Evolutionary conservation across 2,329 filamentous ascomycete genomes (phyloP).

Genomic region (Stagonosporopsis cucurbitacearum): DNA sequence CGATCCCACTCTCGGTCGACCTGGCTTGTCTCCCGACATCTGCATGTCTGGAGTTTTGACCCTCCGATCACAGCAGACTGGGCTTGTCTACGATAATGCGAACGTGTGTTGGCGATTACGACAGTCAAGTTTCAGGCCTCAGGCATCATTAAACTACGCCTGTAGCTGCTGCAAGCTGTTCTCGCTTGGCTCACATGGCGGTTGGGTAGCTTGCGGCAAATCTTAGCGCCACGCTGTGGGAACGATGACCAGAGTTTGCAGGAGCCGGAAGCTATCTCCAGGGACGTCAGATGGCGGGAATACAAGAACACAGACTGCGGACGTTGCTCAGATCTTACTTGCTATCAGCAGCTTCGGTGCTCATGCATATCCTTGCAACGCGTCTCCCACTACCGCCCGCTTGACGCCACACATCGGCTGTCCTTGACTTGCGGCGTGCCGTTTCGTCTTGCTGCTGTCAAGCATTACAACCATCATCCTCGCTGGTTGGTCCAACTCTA

Average conservation of each 20-base stretch:
- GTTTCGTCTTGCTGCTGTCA: constrained; percentile 37
- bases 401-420: constrained; percentile 48
- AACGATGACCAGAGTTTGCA: constrained; percentile 42
- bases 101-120: constrained; percentile 6
- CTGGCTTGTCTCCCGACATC: neutral
- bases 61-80: neutral
- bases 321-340: constrained; percentile 34
- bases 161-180: constrained; percentile 32
- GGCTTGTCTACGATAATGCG: neutral
- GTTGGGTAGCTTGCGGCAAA: constrained; percentile 43
- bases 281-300: constrained; percentile 45
- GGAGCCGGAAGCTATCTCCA: constrained; percentile 38
- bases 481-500: constrained; percentile 44
- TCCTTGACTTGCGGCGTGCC: constrained; percentile 43
- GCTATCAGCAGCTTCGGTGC: constrained; percentile 38
- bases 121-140: constrained; percentile 24
- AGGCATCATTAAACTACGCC: constrained; percentile 30
- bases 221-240: constrained; percentile 44
- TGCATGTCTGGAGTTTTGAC: neutral
- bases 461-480: constrained; percentile 39
- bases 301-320: constrained; percentile 37
- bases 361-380: constrained; percentile 48
- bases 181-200: constrained; percentile 38
- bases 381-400: constrained; percentile 39
- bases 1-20: neutral